Evolutionary conservation across 2,329 filamentous ascomycete species (phyloP), one percentile per base, ranked within the genome.

Genomic region (Alternaria arborescens): DNA sequence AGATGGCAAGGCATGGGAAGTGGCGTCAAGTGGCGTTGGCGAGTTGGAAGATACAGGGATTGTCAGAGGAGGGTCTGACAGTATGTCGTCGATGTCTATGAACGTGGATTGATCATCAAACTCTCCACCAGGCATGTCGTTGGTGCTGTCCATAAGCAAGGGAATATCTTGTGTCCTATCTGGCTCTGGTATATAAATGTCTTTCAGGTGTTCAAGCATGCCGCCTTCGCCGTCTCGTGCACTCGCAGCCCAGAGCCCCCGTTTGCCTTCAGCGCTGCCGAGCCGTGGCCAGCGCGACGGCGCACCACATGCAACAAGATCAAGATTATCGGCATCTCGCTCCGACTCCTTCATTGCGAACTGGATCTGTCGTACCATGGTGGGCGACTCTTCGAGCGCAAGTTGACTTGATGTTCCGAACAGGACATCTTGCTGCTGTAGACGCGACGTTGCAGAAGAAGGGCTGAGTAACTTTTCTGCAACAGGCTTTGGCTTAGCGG

Each of bases 371-470:
- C 77, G 73, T 14, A 80, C 65, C 26, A 72, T 71, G 2, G 69
- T 70, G 2, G 78, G 78, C 4, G 78, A 79, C 46, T 78, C 77
- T 30, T 79, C 77, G 1, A 73, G 67, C 16, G 71, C 77, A 26
- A 80, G 68, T 58, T 80, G 78, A 60, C 78, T 80, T 3, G 78
- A 79, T 14, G 78, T 80, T 16, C 78, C 78, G 52, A 80, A 80
- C 1, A 80, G 64, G 8, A 80, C 53, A 24, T 79, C 73, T 58
- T 80, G 78, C 32, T 64, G 65, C 42, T 70, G 64, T 44, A 78
- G 20, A 34, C 69, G 64, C 32, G 62, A 41, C 5, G 67, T 48
- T 11, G 77, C 77, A 20, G 76, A 75, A 1, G 67, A 55, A 12
- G 78, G 78, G 12, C 77, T 79, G 12, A 80, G 71, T 6, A 80